Percentiles rank a stretch among this genome's conserved stretches.
Conservation (phyloP, 257 asterid species). For the Scutellaria baicalensis region DNA sequence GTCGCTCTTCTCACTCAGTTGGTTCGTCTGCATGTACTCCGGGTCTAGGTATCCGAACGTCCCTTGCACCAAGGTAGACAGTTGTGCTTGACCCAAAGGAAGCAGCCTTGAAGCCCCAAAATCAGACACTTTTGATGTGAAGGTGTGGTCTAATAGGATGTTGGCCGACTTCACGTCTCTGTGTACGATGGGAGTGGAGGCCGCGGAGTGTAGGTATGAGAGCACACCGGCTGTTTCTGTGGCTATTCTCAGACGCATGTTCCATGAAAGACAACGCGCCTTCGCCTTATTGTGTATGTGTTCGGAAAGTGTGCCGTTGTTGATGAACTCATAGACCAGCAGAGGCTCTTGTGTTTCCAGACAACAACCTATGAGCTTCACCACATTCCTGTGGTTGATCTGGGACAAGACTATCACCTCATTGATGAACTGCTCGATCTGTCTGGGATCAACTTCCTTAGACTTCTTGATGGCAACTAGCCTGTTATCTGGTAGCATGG, state of each 20-base stretch:
- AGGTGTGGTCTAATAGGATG: slow-evolving; percentile 20
- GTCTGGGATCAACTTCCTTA: slow-evolving; percentile 8
- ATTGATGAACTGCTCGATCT: slow-evolving; percentile 30
- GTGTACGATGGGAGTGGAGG: slow-evolving; percentile 31
- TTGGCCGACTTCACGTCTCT: slow-evolving; percentile 31
- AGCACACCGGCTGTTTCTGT: slow-evolving; percentile 27
- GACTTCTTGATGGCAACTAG: slow-evolving; percentile 20
- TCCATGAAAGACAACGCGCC: slow-evolving; percentile 17
- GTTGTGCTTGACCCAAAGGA: slow-evolving; percentile 6
- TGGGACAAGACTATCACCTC: slow-evolving; percentile 30
- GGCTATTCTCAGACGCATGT: slow-evolving; percentile 19
- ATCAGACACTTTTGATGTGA: slow-evolving; percentile 26
- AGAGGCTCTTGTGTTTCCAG: slow-evolving; percentile 27
- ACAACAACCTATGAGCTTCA: slow-evolving; percentile 37
- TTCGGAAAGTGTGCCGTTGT: slow-evolving; percentile 1
- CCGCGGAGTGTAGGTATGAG: slow-evolving; percentile 20
- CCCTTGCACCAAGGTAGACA: slow-evolving; percentile 32
- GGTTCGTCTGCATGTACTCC: slow-evolving; percentile 25
- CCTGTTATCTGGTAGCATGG: not conserved
- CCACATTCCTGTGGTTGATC: slow-evolving; percentile 22
- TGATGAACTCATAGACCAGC: slow-evolving; percentile 22
- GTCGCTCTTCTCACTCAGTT: slow-evolving; percentile 28
- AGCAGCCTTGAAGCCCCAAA: slow-evolving; percentile 29
- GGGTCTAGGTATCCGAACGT: slow-evolving; percentile 35
- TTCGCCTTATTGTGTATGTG: not conserved